Evolutionary conservation across 441 rosid genomes (phyloP), one percentile per base, ranked within the genome.

Genomic region (Daphne laureola): DNA sequence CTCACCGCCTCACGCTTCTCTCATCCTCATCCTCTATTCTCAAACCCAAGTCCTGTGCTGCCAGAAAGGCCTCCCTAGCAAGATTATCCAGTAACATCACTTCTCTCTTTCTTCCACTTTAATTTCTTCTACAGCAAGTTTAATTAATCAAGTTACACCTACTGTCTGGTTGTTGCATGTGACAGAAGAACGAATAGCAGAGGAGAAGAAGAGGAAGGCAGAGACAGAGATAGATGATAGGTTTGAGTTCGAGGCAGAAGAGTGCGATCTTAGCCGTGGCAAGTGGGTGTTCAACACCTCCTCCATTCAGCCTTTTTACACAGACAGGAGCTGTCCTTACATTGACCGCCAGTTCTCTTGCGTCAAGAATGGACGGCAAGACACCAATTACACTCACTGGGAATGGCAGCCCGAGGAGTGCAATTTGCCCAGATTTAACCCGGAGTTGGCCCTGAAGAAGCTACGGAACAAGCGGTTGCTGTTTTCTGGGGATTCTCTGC

Each of bases 381-480:
- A 91, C 58, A 74, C 84, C 2, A 81, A 82, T 61, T 91, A 87
- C 61, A 87, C 65, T 4, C 80, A 73, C 35, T 87, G 96, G 98
- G 90, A 82, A 61, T 91, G 98, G 95, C 95, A 78, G 60, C 93
- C 91, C 2, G 95, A 87, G 40, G 98, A 88, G 49, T 91, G 98
- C 55, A 73, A 74, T 43, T 62, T 91, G 66, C 95, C 98, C 45
- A 78, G 95, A 70, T 91, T 91, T 65, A 72, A 69, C 55, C 76
- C 96, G 8, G 78, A 84, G 61, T 54, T 74, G 36, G 89, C 83
- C 13, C 77, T 91, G 11, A 79, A 73, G 66, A 88, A 81, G 59
- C 77, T 91, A 2, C 67, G 75, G 44, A 92, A 92, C 16, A 91
- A 86, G 73, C 78, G 84, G 60, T 44, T 91, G 18, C 59, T 87